Evolutionary conservation across 805 yeast species (phyloP), one percentile per base, ranked within the genome.

Genomic region (Candida hispaniensis): DNA sequence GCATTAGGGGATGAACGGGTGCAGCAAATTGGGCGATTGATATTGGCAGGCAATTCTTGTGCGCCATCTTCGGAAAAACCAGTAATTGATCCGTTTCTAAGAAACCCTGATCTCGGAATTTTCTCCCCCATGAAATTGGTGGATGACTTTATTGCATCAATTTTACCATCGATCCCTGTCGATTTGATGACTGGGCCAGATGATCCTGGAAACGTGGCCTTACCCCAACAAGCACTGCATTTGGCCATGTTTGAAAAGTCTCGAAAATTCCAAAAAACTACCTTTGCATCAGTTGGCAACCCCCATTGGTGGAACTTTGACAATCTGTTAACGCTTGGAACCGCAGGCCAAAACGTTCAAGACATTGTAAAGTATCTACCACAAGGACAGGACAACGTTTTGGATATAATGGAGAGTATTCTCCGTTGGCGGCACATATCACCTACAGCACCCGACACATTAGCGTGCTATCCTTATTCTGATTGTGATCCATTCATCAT

Each of bases 401-500:
- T 71, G 11, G 65, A 67, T 13, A 57, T 77, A 47, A 64, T 88
- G 60, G 79, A 75, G 46, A 64, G 73, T 10, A 78, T 81, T 0
- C 50, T 91, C 21, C 58, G 61, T 28, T 86, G 95, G 94, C 88
- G 85, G 48, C 82, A 82, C 49, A 63, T 81, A 14, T 75, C 81
- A 1, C 98, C 98, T 2, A 85, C 96, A 0, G 93, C 95, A 1
- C 98, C 98, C 0, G 97, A 91, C 50, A 91, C 98, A 0, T 58
- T 91, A 26, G 79, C 86, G 67, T 75, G 93, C 45, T 85, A 82
- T 47, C 96, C 98, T 1, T 86, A 66, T 48, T 67, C 68, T 7
- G 71, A 73, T 15, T 48, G 51, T 2, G 97, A 91, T 54, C 97
- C 97, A 3, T 83, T 88, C 54, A 59, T 91, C n/a, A 40, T 60